Base-by-base conservation (phyloP, 352 stramenopile genomes). In the Globisporangium emineosum region DNA sequence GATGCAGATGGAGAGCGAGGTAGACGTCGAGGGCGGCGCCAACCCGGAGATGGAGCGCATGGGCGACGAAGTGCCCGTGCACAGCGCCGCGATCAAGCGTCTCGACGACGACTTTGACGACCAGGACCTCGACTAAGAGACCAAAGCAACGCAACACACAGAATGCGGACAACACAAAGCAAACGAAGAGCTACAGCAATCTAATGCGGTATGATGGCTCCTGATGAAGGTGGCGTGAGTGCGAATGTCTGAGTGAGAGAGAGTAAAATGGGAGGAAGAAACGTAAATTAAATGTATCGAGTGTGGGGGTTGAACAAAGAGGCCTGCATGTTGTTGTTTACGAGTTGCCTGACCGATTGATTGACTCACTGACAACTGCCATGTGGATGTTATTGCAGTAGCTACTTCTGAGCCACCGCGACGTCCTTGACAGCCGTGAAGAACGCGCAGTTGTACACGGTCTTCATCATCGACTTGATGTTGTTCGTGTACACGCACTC, bases 401-500 rank as follows among this genome's bases (percentile, higher is more conserved):
- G 17, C n/a, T 52, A 35, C 29, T 62, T 37, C 45, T 71, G 50
- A 27, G 52, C 17, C 21, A 68, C 70, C 3, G 64, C 65, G 21
- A 62, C 71, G 51, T 91, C 81, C 71, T 93, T 95, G 51, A 92
- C 72, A n/a, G 87, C 87, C 5, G 87, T 94, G 69, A 95, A 95
- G 70, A 92, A 91, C 25, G 73, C 74, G 66, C 87, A 95, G 52
- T 94, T 81, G 66, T 85, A 95, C 52, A 92, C 81, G 2, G 85
- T 92, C 63, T 80, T 85, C 79, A 95, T 91, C 81, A 95, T 92
- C 65, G 83, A 93, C 70, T 92, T 90, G 69, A 86, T 53, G 65
- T 95, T 94, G 76, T 89, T 84, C 50, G 87, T 93, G 80, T 95
- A 95, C 42, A 89, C 64, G 65, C 87, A 94, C 64, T 93, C 85